Base-by-base conservation (phyloP, 1,284 basidiomycete species). In the Apiotrichum laibachii region DNA sequence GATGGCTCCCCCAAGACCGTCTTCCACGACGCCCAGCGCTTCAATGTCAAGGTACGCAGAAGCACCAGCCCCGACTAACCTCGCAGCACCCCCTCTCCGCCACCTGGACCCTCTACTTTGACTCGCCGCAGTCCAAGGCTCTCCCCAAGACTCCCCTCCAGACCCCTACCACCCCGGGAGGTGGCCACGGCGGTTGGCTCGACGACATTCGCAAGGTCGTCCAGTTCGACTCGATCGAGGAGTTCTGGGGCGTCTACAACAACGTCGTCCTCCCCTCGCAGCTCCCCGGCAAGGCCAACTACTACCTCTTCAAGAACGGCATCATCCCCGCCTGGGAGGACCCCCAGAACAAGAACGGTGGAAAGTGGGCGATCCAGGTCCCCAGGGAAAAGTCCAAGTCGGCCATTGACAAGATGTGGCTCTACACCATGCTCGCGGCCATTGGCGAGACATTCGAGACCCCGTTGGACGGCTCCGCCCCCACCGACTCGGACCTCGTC, bases 161-260 rank as follows among this genome's bases (percentile, higher is more conserved):
- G 46, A 60, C 58, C 88, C 63, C 89, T 88, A 11, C 85, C 85
- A 71, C 89, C 88, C 0, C 88, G 88, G 15, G 62, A 60, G 31
- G 66, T 9, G 62, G 68, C 13, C 69, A 73, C 56, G 75, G 76
- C 64, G 89, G 89, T 40, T 97, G 94, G 94, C 94, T 96, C 88
- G 93, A 96, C 70, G 91, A 95, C 72, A 94, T 97, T 73, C 92
- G 93, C 73, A 88, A 89, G 62, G 91, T 97, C 57, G 92, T 96
- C 72, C 86, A 84, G 64, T 94, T 97, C 72, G 89, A 94, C 74
- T 91, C 88, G 63, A 92, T 97, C 31, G 93, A 97, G 80, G 93
- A 96, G 78, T 97, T 97, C 79, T 97, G 94, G 94, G 92, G 93
- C 87, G 80, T 98, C 63, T 96, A 98, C 82, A 96, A 98, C 81